Conservation (phyloP, 192 early-diverging fungal genomes). For the Backusella tuberculispora region DNA sequence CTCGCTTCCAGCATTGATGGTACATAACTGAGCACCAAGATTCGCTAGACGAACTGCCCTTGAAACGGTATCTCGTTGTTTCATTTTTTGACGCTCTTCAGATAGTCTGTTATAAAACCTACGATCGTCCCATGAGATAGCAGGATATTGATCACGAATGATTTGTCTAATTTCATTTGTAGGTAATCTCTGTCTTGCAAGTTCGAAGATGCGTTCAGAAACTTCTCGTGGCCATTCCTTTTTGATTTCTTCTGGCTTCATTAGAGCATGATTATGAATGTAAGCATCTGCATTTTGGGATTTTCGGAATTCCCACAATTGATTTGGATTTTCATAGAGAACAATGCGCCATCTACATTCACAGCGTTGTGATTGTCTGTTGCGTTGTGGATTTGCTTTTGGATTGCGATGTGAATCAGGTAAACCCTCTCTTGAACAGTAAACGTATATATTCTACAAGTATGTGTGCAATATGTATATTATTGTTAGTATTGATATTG, state of each 20-base stretch:
- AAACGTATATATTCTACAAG: conserved; percentile 62
- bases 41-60: conserved; percentile 51
- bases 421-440: conserved; percentile 63
- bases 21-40: conserved; percentile 51
- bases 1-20: conserved; percentile 39
- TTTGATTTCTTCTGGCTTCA: conserved; percentile 54
- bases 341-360: conserved; percentile 65
- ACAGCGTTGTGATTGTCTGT: conserved; percentile 57
- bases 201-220: conserved; percentile 53
- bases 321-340: conserved; percentile 54
- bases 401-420: conserved; percentile 57
- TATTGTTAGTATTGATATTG: not conserved
- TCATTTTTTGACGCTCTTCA: conserved; percentile 61
- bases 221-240: conserved; percentile 56
- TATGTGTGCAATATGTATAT: not conserved
- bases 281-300: conserved; percentile 57
- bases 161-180: conserved; percentile 47
- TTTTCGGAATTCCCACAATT: conserved; percentile 59
- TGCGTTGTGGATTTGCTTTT: conserved; percentile 54
- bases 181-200: conserved; percentile 51
- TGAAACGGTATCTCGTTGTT: conserved; percentile 49
- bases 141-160: conserved; percentile 53
- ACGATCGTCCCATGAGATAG: conserved; percentile 58
- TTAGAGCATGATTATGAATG: conserved; percentile 59
- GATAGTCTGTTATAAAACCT: conserved; percentile 62